A percentile compares a stretch with the other conserved stretches of the same genome.
phyloP scores from a whole-genome alignment of 305 asterid species.

The Striga hermonthica region DNA sequence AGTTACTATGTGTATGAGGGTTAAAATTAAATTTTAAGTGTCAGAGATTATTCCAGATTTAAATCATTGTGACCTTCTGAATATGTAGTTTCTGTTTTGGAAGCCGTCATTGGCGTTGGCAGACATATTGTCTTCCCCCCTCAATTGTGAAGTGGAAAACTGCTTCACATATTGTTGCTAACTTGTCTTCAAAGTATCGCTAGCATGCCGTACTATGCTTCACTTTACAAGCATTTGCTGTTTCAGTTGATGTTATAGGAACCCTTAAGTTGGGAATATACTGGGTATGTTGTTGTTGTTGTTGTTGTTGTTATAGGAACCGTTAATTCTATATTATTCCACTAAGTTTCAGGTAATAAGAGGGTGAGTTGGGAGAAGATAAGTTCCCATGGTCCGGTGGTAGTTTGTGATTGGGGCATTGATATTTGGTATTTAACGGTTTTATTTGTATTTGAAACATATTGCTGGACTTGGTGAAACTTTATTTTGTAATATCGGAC shows the following conservation, averaged over 20 bases:
- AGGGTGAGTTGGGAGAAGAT: background rate
- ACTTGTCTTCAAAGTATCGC: background rate
- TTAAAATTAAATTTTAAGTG: background rate
- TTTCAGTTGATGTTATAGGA: conserved; percentile 9
- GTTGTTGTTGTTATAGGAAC: too few species aligned
- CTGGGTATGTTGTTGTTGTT: too few species aligned
- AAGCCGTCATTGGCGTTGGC: background rate
- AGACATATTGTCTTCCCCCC: background rate
- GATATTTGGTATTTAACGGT: background rate
- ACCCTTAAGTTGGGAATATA: too few species aligned
- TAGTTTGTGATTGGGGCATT: background rate
- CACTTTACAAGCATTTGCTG: background rate
- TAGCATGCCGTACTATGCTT: background rate
- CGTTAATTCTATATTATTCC: background rate
- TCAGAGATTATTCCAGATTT: background rate
- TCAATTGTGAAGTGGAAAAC: background rate
- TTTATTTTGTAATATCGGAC: background rate
- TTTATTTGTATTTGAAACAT: background rate
- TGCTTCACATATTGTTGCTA: background rate
- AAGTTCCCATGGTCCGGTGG: background rate
- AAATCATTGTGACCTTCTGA: background rate
- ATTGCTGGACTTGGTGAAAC: background rate
- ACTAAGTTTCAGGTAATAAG: background rate
- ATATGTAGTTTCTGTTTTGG: background rate
- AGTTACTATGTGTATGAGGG: conserved; percentile 1